These are phyloP conservation scores for Beverwykella pulmonaria DNA, from an alignment of 495 filamentous ascomycete genomes.

Conservation along the genomic window DNA sequence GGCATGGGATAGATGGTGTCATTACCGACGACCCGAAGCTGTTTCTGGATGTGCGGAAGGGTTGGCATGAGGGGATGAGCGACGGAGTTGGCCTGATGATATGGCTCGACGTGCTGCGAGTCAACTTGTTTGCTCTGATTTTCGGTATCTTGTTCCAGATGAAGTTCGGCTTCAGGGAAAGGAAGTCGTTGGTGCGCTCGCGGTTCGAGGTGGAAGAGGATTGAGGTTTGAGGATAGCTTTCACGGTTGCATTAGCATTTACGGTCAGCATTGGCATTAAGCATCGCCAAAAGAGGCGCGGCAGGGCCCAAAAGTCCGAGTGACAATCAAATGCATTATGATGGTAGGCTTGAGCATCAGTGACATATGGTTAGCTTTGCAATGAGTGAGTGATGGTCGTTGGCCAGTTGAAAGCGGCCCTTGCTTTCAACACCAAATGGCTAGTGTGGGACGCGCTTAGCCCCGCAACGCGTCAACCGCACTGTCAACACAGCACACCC, in stretches of 20 bases:
- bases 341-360: background rate
- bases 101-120: slow-evolving; percentile 33
- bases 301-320: background rate
- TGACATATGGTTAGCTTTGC: too few species aligned
- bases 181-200: slow-evolving; percentile 14
- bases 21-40: slow-evolving; percentile 60
- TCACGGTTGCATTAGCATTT: slow-evolving; percentile 5
- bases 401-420: background rate
- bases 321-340: background rate
- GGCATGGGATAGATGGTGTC: slow-evolving; percentile 56
- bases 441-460: slow-evolving; percentile 5
- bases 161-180: slow-evolving; percentile 23
- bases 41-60: slow-evolving; percentile 52
- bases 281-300: background rate
- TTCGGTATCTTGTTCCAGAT: slow-evolving; percentile 30
- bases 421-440: slow-evolving; percentile 4
- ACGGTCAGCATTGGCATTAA: background rate
- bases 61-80: slow-evolving; percentile 39
- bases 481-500: slow-evolving; percentile 12
- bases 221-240: background rate
- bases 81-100: slow-evolving; percentile 23
- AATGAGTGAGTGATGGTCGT: background rate
- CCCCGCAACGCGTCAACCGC: slow-evolving; percentile 34
- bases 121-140: slow-evolving; percentile 37
- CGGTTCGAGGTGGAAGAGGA: slow-evolving; percentile 3